A percentile compares a stretch with the other conserved stretches of the same genome.
Conservation (phyloP, 768 basidiomycete genomes). For the Rhodotorula graminis region DNA sequence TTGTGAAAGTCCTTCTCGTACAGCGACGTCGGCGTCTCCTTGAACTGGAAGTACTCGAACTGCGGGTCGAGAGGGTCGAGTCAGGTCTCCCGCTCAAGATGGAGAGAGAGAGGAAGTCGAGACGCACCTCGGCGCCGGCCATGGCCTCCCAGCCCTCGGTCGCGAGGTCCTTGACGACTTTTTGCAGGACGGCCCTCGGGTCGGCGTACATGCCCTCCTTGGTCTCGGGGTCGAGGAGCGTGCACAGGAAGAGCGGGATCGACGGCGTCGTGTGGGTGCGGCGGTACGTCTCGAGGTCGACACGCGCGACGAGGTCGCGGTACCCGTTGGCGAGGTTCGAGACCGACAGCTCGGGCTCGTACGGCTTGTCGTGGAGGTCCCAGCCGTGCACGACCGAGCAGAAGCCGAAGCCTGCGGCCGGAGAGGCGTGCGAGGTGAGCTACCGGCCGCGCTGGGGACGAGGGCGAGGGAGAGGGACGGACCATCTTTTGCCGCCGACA, state of each 20-base stretch:
- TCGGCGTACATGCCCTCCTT: slow-evolving; percentile 70
- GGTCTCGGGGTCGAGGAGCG: slow-evolving; percentile 83
- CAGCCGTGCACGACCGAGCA: slow-evolving; percentile 40
- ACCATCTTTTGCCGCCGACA: slow-evolving; percentile 69
- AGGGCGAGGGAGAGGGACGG: slow-evolving; percentile 61
- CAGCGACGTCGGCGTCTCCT: slow-evolving; percentile 73
- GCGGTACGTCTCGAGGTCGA: slow-evolving; percentile 82
- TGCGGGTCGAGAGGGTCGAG: slow-evolving; percentile 49
- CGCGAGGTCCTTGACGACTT: slow-evolving; percentile 55
- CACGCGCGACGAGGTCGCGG: slow-evolving; percentile 73
- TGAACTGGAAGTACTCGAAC: slow-evolving; percentile 60
- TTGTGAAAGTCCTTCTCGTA: slow-evolving; percentile 71
- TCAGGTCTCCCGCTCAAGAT: not conserved
- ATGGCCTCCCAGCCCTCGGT: slow-evolving; percentile 57
- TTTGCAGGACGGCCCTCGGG: slow-evolving; percentile 74
- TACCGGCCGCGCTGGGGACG: no score
- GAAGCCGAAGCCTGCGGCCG: slow-evolving; percentile 18
- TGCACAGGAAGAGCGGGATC: slow-evolving; percentile 87
- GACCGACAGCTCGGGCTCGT: slow-evolving; percentile 77
- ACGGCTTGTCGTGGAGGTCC: slow-evolving; percentile 86
- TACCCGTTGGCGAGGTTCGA: slow-evolving; percentile 91
- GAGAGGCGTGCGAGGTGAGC: not conserved
- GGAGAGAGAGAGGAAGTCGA: not conserved
- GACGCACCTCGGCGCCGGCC: slow-evolving; percentile 38
- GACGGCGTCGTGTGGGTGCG: slow-evolving; percentile 87